Conservation (phyloP, 177 flowering plant species). For the Tripterygium wilfordii region DNA sequence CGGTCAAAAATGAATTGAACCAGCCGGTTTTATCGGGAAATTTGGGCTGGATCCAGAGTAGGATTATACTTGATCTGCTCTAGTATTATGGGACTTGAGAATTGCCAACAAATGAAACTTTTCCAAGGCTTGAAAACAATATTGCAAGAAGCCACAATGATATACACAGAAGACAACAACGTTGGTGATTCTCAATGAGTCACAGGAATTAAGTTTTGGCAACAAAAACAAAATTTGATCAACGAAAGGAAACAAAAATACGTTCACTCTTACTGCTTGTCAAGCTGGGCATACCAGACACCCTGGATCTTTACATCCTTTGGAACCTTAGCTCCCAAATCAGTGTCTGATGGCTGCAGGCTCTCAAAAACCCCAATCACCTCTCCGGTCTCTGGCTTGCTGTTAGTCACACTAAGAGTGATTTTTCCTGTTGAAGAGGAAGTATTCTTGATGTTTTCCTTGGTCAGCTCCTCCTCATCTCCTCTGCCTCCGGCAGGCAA, state of each 20-base stretch:
- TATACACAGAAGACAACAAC: conserved; percentile 11
- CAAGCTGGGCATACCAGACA: conserved; percentile 96
- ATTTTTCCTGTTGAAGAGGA: conserved; percentile 73
- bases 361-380: conserved; percentile 94
- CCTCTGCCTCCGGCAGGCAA: conserved; percentile 99
- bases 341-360: conserved; percentile 93
- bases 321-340: conserved; percentile 86
- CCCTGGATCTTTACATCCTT: conserved; percentile 97
- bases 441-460: conserved; percentile 77
- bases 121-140: too few relatives aligned
- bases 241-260: background rate
- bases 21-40: too few relatives aligned
- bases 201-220: too few relatives aligned
- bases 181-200: background rate
- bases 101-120: too few relatives aligned
- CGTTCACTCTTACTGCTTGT: conserved; percentile 36
- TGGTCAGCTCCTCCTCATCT: conserved; percentile 84
- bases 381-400: conserved; percentile 90
- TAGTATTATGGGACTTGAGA: too few relatives aligned
- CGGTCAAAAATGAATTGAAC: too few relatives aligned
- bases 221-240: conserved; percentile 1
- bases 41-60: too few relatives aligned
- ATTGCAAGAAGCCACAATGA: conserved; percentile 9
- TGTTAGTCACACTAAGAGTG: conserved; percentile 69
- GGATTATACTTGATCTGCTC: too few relatives aligned